Evolutionary conservation across 148 eudicot genomes (phyloP), one percentile per base, ranked within the genome.

Genomic region (Bassia scoparia): DNA sequence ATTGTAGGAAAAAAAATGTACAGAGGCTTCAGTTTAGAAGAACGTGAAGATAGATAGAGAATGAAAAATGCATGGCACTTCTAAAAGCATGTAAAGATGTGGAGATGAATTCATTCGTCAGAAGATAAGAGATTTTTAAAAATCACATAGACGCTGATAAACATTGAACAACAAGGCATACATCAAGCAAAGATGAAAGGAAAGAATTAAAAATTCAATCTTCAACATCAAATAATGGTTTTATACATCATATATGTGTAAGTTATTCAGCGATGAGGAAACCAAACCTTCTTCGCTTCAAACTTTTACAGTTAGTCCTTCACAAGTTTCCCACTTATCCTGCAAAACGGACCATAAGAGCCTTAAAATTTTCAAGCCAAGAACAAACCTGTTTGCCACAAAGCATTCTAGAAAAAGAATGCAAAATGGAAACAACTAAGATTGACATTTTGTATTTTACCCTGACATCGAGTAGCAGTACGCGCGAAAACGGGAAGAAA

Each of bases 251-350:
- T n/a, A 41, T 15, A 44, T n/a, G 23, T 66, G 69, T 23, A 26
- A 26, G 53, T 26, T 21, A 66, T n/a, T n/a, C 43, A 44, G 50
- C 43, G n/a, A 52, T 24, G 33, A 67, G n/a, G 29, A 56, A 68
- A 69, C 64, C 80, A 72, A 55, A 87, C 94, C 89, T 64, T 67
- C 43, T 65, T 33, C 75, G 52, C 61, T 68, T 79, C 41, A 44
- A 75, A 74, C 79, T 81, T 31, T 72, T 54, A 75, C 76, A 70
- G 44, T 85, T 84, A 61, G 89, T 69, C n/a, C 72, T 81, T 83
- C 13, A 89, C 74, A 77, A 89, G 81, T 89, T 89, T 66, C 95
- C 95, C 95, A 89, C 75, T 89, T 89, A 76, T 89, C 95, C 95
- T 89, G 83, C 78, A 73, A 23, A 78, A n/a, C n/a, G n/a, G 59